Evolutionary conservation across 176 grass and related monocot genomes (phyloP).

Genomic region (Aegilops tauschii): DNA sequence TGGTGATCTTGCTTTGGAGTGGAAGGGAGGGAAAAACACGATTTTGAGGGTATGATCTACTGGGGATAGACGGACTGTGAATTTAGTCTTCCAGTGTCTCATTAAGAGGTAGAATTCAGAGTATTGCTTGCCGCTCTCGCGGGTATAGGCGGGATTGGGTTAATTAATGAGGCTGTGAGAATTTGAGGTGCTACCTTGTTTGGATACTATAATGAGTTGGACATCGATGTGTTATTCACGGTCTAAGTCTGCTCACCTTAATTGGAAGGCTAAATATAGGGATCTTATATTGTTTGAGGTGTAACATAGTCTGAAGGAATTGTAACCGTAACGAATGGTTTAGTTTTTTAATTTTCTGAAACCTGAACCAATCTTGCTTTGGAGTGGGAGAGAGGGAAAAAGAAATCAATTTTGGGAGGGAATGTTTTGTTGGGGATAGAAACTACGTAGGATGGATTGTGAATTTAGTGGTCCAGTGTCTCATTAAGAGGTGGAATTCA

Average conservation of each 20-base stretch:
- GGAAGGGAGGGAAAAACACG: neutral
- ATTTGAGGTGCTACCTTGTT: neutral
- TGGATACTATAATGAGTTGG: neutral
- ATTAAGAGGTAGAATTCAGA: neutral
- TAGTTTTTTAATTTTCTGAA: no score
- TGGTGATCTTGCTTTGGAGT: neutral
- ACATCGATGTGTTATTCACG: neutral
- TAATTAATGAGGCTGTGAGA: neutral
- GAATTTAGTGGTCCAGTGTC: neutral
- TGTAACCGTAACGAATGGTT: neutral
- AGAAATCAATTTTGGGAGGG: neutral
- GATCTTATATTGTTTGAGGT: neutral
- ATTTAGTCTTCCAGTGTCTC: neutral
- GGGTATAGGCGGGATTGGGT: neutral
- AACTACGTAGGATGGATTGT: neutral
- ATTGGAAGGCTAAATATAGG: neutral
- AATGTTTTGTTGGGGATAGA: neutral
- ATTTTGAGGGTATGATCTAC: neutral
- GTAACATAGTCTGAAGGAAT: neutral
- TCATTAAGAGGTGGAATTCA: neutral
- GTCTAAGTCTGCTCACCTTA: neutral
- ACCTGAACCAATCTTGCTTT: neutral
- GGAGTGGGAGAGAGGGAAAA: neutral
- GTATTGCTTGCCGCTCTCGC: neutral
- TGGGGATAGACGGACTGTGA: neutral